Evolutionary conservation across 495 filamentous ascomycete genomes (phyloP).

Genomic region (Aspergillus sclerotiicarbonarius): DNA sequence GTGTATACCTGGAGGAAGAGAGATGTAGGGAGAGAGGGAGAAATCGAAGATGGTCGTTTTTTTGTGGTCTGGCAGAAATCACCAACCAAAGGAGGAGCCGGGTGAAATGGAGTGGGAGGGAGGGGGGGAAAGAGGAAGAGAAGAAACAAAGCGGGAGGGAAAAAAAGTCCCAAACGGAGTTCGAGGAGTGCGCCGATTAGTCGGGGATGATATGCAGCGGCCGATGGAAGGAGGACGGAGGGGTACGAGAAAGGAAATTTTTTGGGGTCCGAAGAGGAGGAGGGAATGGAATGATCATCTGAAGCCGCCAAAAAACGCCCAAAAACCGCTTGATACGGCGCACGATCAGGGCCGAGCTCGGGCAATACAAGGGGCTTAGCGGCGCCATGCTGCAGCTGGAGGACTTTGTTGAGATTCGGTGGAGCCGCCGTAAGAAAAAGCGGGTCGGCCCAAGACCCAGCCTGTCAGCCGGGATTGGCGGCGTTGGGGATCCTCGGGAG

Average conservation of each 20-base stretch:
- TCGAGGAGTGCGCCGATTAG: background rate
- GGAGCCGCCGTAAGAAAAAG: conserved; percentile 14
- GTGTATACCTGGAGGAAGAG: conserved; percentile 30
- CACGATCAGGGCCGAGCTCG: conserved; percentile 10
- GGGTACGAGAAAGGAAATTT: background rate
- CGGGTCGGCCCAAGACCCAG: conserved; percentile 11
- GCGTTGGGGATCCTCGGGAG: conserved; percentile 24
- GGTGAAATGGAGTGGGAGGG: conserved; percentile 14
- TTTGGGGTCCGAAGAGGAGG: background rate
- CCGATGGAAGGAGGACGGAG: conserved; percentile 1
- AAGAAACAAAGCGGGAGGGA: conserved; percentile 4
- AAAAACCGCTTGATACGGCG: conserved; percentile 4
- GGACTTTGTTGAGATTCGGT: conserved; percentile 17
- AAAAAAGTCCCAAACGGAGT: background rate
- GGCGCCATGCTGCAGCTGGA: background rate
- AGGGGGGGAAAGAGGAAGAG: conserved; percentile 8
- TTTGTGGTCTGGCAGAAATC: conserved; percentile 14
- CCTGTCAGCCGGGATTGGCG: conserved; percentile 14
- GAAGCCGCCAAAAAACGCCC: background rate
- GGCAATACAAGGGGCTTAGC: background rate
- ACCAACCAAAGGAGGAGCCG: conserved; percentile 10
- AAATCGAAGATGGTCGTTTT: conserved; percentile 11
- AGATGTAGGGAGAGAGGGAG: conserved; percentile 7
- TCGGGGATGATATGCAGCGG: conserved; percentile 2
- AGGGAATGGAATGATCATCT: conserved; percentile 3